A percentile compares a stretch with the other conserved stretches of the same genome.
Conservation (phyloP, 352 stramenopile genomes). For the Chrysophaeum taylorii region DNA sequence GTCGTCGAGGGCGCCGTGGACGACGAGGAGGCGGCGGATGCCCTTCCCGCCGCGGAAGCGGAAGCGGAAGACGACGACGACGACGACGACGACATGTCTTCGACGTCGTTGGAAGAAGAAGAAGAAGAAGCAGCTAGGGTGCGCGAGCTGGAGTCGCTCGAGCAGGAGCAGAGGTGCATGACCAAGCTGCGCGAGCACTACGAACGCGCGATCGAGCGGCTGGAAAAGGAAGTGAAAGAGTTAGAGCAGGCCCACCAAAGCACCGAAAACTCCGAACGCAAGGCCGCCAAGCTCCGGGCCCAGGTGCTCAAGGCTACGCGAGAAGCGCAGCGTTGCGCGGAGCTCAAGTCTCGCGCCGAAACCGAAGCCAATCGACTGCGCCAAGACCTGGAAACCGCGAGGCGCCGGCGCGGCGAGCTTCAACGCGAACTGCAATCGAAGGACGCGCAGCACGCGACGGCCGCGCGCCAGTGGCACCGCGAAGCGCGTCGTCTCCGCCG, state of each 20-base stretch:
- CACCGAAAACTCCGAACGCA: too few species aligned
- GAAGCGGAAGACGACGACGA: not conserved
- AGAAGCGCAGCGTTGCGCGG: not conserved
- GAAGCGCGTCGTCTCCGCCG: not conserved
- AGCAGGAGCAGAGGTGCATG: conserved; percentile 8
- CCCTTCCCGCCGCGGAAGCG: not conserved
- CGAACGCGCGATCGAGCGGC: not conserved
- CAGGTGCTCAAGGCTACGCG: too few species aligned
- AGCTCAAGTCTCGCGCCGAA: conserved; percentile 1
- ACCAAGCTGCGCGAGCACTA: not conserved
- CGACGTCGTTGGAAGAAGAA: too few species aligned
- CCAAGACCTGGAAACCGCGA: not conserved
- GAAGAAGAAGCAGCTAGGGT: not conserved
- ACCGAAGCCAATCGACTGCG: not conserved
- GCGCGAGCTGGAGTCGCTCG: not conserved
- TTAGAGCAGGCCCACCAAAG: too few species aligned
- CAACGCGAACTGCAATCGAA: not conserved
- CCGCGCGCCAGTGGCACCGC: not conserved
- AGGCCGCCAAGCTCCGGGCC: too few species aligned
- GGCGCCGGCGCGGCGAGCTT: not conserved
- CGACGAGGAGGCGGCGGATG: not conserved
- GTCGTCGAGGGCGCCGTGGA: not conserved
- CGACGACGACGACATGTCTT: conserved; percentile 1
- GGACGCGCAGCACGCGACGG: not conserved
- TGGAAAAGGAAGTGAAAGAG: not conserved